Evolutionary conservation across 257 asterid species (phyloP).

Genomic region (Salvia rosmarinus): DNA sequence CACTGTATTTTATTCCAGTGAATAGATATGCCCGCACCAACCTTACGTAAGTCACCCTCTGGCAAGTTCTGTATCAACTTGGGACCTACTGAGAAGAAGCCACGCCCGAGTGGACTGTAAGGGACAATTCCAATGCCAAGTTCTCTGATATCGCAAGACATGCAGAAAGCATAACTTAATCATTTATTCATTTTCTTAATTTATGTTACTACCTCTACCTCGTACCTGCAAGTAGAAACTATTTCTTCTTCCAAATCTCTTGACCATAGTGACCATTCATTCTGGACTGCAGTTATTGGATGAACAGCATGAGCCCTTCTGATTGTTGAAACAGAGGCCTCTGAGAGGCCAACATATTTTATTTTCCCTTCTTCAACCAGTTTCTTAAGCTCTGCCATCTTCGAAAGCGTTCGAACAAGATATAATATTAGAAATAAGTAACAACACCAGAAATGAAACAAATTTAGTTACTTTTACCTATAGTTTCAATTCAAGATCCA

Average conservation of each 20-base stretch:
- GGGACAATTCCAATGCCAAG: slow-evolving; percentile 48
- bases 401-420: slow-evolving; percentile 2
- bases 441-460: background rate
- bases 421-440: background rate
- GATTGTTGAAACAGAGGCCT: slow-evolving; percentile 60
- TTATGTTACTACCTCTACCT: background rate
- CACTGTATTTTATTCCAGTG: background rate
- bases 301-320: slow-evolving; percentile 68
- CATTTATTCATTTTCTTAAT: background rate
- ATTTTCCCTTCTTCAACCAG: slow-evolving; percentile 64
- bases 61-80: slow-evolving; percentile 13
- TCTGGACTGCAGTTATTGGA: slow-evolving; percentile 57
- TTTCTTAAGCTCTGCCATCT: slow-evolving; percentile 62
- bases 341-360: slow-evolving; percentile 60
- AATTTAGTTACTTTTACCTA: background rate
- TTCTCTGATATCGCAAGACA: slow-evolving; percentile 35
- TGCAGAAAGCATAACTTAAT: background rate
- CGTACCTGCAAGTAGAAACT: slow-evolving; percentile 61
- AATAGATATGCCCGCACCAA: slow-evolving; percentile 23
- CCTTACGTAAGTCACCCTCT: slow-evolving; percentile 36
- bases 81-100: slow-evolving; percentile 39
- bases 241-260: slow-evolving; percentile 54
- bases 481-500: background rate
- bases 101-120: slow-evolving; percentile 46
- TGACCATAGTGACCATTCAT: slow-evolving; percentile 59